Conservation (phyloP, 1,139 yeast species). For the Candida pseudocylindracea region DNA sequence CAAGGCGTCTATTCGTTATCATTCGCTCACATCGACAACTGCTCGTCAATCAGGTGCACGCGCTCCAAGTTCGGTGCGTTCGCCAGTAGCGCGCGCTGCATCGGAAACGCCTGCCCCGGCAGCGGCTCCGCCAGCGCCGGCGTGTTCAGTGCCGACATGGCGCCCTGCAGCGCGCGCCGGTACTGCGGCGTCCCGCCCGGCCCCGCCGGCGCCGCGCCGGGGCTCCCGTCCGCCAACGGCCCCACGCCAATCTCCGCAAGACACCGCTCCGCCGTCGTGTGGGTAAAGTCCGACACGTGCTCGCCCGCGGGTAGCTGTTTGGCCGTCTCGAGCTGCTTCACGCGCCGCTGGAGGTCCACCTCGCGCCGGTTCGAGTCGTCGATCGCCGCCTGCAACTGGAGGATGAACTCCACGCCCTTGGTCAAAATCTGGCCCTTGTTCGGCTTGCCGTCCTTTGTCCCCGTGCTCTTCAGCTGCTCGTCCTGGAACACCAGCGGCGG, state of each 20-base stretch:
- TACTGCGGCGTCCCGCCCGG: no score
- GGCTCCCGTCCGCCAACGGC: constrained; percentile 28
- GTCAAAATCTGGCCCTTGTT: constrained; percentile 81
- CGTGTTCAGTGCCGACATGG: no score
- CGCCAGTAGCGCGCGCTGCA: neutral
- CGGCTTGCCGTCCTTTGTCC: constrained; percentile 76
- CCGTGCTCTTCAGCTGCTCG: constrained; percentile 23
- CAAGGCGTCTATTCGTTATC: no score
- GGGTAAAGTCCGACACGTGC: constrained; percentile 26
- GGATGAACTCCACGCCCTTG: constrained; percentile 69
- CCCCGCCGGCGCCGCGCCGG: no score
- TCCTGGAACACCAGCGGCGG: constrained; percentile 34
- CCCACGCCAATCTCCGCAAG: constrained; percentile 68
- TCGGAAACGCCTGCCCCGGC: neutral
- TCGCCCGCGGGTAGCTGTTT: constrained; percentile 8
- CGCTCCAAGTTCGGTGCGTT: no score
- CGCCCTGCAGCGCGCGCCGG: no score
- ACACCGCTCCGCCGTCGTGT: constrained; percentile 61
- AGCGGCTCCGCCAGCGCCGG: constrained; percentile 1
- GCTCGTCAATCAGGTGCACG: no score
- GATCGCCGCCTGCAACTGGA: constrained; percentile 47
- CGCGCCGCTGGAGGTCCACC: constrained; percentile 42
- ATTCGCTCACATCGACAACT: no score
- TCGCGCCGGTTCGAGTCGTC: constrained; percentile 63
- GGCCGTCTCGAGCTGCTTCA: constrained; percentile 28